phyloP scores from a whole-genome alignment of 257 asterid genomes.

The Jacaranda mimosifolia region DNA sequence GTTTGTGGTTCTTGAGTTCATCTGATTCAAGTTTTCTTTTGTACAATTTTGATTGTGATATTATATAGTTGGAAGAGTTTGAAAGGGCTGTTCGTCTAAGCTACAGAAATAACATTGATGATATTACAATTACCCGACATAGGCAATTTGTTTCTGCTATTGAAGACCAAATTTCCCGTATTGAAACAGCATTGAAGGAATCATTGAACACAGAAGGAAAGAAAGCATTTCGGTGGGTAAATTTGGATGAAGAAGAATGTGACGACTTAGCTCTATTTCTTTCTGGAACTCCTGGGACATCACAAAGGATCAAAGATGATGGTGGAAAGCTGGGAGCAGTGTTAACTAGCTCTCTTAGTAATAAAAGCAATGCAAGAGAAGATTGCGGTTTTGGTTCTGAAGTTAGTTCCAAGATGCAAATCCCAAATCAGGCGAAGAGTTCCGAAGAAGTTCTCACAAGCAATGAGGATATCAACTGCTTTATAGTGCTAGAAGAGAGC shows the following conservation, averaged over 20 bases:
- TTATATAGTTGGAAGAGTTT: slow-evolving; percentile 85
- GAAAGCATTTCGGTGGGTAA: slow-evolving; percentile 78
- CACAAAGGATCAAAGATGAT: slow-evolving; percentile 47
- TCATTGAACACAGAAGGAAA: slow-evolving; percentile 59
- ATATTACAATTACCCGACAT: slow-evolving; percentile 70
- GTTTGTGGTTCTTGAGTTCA: slow-evolving; percentile 7
- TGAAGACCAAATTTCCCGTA: slow-evolving; percentile 70
- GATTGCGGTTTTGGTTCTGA: slow-evolving; percentile 35
- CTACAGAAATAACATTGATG: slow-evolving; percentile 71
- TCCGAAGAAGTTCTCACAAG: slow-evolving; percentile 39
- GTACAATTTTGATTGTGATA: slow-evolving; percentile 11
- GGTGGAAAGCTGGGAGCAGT: slow-evolving; percentile 5
- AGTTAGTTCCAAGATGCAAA: slow-evolving; percentile 34
- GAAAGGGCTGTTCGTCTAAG: slow-evolving; percentile 84
- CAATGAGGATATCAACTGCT: slow-evolving; percentile 29
- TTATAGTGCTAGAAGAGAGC: slow-evolving; percentile 41
- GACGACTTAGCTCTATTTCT: slow-evolving; percentile 84
- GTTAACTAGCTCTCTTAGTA: background rate
- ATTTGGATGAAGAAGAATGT: slow-evolving; percentile 72
- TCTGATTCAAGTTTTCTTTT: slow-evolving; percentile 29
- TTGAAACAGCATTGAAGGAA: slow-evolving; percentile 68
- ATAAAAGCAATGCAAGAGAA: slow-evolving; percentile 35
- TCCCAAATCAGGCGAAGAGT: slow-evolving; percentile 31
- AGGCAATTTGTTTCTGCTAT: slow-evolving; percentile 76
- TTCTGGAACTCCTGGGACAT: slow-evolving; percentile 57